Percentiles rank a stretch among this genome's conserved stretches.
Evolutionary conservation across 257 asterid species (phyloP).

Genomic region (Scutellaria baicalensis): DNA sequence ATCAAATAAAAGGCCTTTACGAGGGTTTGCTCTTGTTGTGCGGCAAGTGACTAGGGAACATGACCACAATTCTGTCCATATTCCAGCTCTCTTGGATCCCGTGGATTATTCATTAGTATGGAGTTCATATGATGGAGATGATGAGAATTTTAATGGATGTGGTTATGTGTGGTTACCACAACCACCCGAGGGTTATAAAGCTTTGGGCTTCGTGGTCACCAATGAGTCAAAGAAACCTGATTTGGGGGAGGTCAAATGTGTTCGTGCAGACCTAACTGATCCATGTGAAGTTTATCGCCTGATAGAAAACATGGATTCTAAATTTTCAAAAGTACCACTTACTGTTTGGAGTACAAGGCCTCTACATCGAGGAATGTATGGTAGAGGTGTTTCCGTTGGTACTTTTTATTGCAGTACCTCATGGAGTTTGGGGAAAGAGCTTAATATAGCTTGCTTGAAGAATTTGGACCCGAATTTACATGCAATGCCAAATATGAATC

Average conservation of each 20-base stretch:
- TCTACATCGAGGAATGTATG: slow-evolving; percentile 51
- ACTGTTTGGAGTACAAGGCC: slow-evolving; percentile 60
- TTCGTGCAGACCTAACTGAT: slow-evolving; percentile 70
- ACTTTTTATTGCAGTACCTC: slow-evolving; percentile 53
- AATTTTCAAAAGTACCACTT: slow-evolving; percentile 36
- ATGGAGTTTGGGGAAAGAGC: slow-evolving; percentile 34
- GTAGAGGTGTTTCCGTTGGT: slow-evolving; percentile 68
- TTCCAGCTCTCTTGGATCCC: slow-evolving; percentile 57
- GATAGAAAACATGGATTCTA: slow-evolving; percentile 37
- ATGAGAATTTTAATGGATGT: slow-evolving; percentile 36
- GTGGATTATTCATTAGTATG: slow-evolving; percentile 64
- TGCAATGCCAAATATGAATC: slow-evolving; percentile 83
- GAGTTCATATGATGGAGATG: slow-evolving; percentile 52
- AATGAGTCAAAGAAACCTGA: slow-evolving; percentile 56
- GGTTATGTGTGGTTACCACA: slow-evolving; percentile 80
- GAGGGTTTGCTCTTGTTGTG: slow-evolving; percentile 77
- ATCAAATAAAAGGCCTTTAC: slow-evolving; percentile 59
- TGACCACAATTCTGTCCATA: slow-evolving; percentile 4
- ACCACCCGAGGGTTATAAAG: slow-evolving; percentile 65
- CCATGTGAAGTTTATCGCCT: slow-evolving; percentile 43
- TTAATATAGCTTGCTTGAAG: slow-evolving; percentile 62
- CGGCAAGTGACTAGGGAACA: slow-evolving; percentile 30
- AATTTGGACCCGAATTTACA: slow-evolving; percentile 41
- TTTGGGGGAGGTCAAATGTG: slow-evolving; percentile 55
- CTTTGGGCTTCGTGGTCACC: slow-evolving; percentile 71